Evolutionary conservation across 2,329 filamentous ascomycete genomes (phyloP), one percentile per base, ranked within the genome.

Genomic region (Xylariales sp.): DNA sequence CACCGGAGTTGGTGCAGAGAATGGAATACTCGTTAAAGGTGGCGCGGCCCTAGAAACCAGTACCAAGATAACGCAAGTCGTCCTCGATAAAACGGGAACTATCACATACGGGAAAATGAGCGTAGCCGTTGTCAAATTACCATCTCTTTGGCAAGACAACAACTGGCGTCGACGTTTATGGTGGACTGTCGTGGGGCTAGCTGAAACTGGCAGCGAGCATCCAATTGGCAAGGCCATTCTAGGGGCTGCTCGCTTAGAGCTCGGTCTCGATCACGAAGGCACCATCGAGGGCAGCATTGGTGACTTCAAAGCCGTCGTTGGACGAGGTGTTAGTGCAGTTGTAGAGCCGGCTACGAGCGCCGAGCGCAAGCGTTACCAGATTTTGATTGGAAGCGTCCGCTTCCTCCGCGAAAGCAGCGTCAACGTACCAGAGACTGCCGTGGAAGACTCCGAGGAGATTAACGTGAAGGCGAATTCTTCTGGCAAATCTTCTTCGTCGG

Each of bases 11-110:
- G 96, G 96, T 58, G 96, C 96, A 2, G 93, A 97, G 80, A 91
- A 97, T 74, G 96, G 96, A 30, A 99, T 99, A 73, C 84, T 99
- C n/a, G 94, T 98, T 79, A 99, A 99, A 81, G 95, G 96, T 62
- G 96, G 96, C 64, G 94, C 93, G 48, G 94, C 94, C 36, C 84
- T 99, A 3, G 95, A 99, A 82, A 93, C 89, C 4, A 92, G 94
- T 0, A 98, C 94, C 8, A 95, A 93, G 79, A 88, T 98, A 72
- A 97, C 91, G 1, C 92, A 97, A 73, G 88, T 98, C 23, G 92
- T 98, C 16, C 88, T 98, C 28, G 95, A 98, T 83, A 98, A 98
- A 86, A 98, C 95, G 1, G 95, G 95, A 36, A 98, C 95, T 3
- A 86, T 99, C 68, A 99, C 96, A 0, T 88, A 96, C 73, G 96